These are phyloP conservation scores for Diplodia sapinea DNA, from an alignment of 2,329 filamentous ascomycete species.

Conservation along the genomic window DNA sequence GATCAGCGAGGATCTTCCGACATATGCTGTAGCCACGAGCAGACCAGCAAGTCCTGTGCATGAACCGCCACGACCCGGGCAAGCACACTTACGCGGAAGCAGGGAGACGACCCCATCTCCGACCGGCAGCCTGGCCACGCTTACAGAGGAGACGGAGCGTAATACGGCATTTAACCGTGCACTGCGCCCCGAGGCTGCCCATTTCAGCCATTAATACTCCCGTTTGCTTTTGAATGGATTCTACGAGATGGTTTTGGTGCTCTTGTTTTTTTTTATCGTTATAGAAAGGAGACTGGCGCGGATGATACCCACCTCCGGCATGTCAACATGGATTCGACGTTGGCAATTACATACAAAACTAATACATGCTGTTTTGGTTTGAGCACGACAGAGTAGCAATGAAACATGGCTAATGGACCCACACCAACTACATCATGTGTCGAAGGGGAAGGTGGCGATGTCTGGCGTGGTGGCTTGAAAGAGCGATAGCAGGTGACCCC, in stretches of 20 bases:
- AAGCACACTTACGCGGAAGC: conserved; percentile 39
- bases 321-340: conserved; percentile 29
- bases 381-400: not conserved
- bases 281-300: conserved; percentile 31
- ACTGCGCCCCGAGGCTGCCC: conserved; percentile 27
- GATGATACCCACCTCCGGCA: conserved; percentile 32
- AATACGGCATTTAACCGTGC: conserved; percentile 42
- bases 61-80: conserved; percentile 18
- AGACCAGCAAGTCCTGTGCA: conserved; percentile 49
- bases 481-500: conserved; percentile 17
- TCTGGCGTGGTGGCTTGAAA: conserved; percentile 11
- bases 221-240: conserved; percentile 2
- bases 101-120: conserved; percentile 44
- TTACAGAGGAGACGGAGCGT: conserved; percentile 46
- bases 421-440: not conserved
- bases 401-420: not conserved
- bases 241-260: not conserved
- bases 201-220: conserved; percentile 14
- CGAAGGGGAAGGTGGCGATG: not conserved
- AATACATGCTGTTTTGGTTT: conserved; percentile 1
- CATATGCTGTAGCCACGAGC: conserved; percentile 54
- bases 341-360: conserved; percentile 11
- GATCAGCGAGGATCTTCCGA: conserved; percentile 50
- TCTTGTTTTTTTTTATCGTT: not conserved
- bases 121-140: conserved; percentile 42